Evolutionary conservation across 768 basidiomycete genomes (phyloP).

Genomic region (Suillus hirtellus): DNA sequence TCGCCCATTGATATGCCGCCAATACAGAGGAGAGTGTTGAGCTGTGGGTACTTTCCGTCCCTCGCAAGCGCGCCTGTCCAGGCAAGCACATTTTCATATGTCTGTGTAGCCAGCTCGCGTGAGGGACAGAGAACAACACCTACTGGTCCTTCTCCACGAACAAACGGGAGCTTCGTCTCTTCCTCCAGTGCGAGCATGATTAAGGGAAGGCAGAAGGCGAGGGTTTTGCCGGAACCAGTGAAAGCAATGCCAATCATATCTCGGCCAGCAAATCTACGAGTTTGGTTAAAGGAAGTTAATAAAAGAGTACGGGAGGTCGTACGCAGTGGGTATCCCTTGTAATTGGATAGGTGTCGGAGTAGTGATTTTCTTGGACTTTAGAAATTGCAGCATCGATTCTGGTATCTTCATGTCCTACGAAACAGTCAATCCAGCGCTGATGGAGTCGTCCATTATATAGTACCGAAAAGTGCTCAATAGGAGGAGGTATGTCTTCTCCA

Average conservation of each 20-base stretch:
- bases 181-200: constrained; percentile 97
- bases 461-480: constrained; percentile 86
- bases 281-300: constrained; percentile 16
- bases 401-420: constrained; percentile 98
- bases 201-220: constrained; percentile 96
- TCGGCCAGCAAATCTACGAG: constrained; percentile 81
- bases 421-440: constrained; percentile 12
- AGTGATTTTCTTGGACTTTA: constrained; percentile 82
- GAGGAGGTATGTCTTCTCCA: constrained; percentile 90
- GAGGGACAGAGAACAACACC: constrained; percentile 96
- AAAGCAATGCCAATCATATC: constrained; percentile 99
- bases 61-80: constrained; percentile 86
- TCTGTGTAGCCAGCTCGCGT: constrained; percentile 94
- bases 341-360: constrained; percentile 94
- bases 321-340: constrained; percentile 96
- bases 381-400: constrained; percentile 73
- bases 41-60: constrained; percentile 77
- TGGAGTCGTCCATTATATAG: neutral
- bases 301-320: constrained; percentile 31
- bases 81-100: constrained; percentile 87
- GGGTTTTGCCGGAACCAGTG: constrained; percentile 97
- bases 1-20: constrained; percentile 99
- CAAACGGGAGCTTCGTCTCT: constrained; percentile 85
- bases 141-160: constrained; percentile 95
- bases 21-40: constrained; percentile 91